Evolutionary conservation across 2,329 filamentous ascomycete genomes (phyloP), one percentile per base, ranked within the genome.

Genomic region (Penicillium occitanis): DNA sequence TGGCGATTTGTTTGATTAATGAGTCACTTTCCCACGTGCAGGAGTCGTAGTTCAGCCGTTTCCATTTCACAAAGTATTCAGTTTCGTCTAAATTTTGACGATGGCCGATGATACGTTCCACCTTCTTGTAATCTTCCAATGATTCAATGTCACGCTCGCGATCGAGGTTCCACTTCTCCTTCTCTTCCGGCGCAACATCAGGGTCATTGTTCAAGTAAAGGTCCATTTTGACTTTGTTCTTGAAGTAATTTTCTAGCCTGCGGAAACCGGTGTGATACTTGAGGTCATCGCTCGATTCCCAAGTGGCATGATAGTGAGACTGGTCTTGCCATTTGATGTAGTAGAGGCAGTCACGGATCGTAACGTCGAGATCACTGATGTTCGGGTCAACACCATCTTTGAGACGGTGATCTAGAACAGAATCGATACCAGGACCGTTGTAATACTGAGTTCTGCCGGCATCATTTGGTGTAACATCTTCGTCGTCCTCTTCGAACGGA

Each of bases 11-110:
- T 74, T 88, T 91, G 71, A 98, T 87, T 40, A 94, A 84, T 5
- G 87, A 84, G 46, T 89, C 91, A 48, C 83, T 80, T 77, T 99
- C 95, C 96, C 96, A 99, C 1, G 96, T 99, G 79, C 91, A 97
- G 69, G 90, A 89, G 72, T 98, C 93, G 75, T 99, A 99, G 62
- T 90, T 91, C 61, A 98, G 86, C 11, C 92, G 91, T 79, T 95
- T 96, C 93, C 95, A 99, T 81, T 99, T 99, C 78, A 98, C 90
- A 70, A 89, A 92, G 77, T 99, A 99, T 76, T 98, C 92, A 0
- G 87, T 87, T 59, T 88, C 92, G 8, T 91, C 90, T 14, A 95
- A 92, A 28, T 90, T 90, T 66, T 92, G 88, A 69, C 91, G 89
- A 66, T 90, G 87, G 63, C 91, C 91, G 72, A 99, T 97, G 66